Percentiles rank a stretch among this genome's conserved stretches.
These are phyloP conservation scores for Alternaria viburni DNA, from an alignment of 2,329 filamentous ascomycete species.

Conservation along the genomic window DNA sequence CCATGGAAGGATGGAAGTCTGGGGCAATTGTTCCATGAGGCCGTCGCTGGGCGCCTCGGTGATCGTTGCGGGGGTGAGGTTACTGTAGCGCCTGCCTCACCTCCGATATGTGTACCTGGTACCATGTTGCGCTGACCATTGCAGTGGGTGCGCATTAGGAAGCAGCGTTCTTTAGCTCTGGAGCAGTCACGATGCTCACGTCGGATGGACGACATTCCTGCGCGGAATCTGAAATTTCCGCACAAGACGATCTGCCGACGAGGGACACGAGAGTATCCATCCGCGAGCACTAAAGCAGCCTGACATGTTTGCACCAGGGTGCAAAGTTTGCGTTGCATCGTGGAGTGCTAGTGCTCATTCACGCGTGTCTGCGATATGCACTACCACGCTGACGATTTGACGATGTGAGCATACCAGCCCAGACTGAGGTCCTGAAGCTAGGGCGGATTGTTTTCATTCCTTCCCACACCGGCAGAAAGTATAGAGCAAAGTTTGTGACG, in stretches of 20 bases:
- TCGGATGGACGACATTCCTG: background rate
- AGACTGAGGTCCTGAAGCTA: background rate
- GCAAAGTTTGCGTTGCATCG: background rate
- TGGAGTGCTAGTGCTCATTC: background rate
- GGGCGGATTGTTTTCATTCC: background rate
- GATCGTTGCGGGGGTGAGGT: background rate
- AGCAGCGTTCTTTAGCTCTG: background rate
- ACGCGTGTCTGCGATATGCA: background rate
- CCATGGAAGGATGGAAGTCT: constrained; percentile 1
- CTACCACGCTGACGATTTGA: background rate
- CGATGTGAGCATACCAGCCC: background rate
- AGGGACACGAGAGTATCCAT: background rate
- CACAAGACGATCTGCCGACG: background rate
- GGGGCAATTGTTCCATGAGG: background rate
- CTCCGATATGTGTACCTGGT: background rate
- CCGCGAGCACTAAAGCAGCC: background rate
- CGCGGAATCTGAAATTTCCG: background rate
- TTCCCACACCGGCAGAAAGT: background rate
- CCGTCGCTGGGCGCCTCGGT: background rate
- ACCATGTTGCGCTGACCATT: background rate
- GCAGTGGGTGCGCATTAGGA: background rate
- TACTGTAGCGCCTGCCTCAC: background rate
- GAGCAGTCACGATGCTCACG: background rate
- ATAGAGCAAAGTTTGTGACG: background rate
- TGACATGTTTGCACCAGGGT: background rate